Evolutionary conservation across 2,329 filamentous ascomycete species (phyloP), one percentile per base, ranked within the genome.

Genomic region (Arthrobotrys conoides): DNA sequence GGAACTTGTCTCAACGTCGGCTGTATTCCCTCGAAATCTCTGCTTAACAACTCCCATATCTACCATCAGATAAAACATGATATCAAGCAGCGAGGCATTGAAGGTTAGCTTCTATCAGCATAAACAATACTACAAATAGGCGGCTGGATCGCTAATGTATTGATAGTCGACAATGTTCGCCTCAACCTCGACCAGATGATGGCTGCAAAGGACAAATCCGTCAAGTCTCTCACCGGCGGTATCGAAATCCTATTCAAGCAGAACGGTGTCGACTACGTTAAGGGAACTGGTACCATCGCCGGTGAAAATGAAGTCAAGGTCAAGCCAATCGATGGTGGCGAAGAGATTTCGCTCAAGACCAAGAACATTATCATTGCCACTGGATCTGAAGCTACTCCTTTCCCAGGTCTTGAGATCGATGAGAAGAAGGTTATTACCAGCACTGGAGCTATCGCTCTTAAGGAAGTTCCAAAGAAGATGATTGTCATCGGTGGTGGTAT

Each of bases 331-430:
- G 95, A 98, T 20, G 96, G 96, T 83, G 94, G 95, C 84, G 94
- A 98, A 89, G 75, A 79, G 24, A 91, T 92, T 80, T 92, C 89
- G 81, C 87, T 98, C 79, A 89, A 90, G 82, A 96, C 90, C 84
- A 98, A 98, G 91, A 99, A 99, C 87, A 97, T 99, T 84, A 88
- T 99, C 83, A 97, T 99, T 85, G 95, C 96, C 80, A 99, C 96
- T 81, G 96, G 96, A 81, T 95, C 92, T 83, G 96, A 99, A 87
- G 90, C 94, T 61, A 97, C 96, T 61, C 96, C 95, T 30, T 99
- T 99, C 89, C 96, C 96, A 51, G 96, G 96, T 69, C 89, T 99
- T 81, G 92, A 93, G 83, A 93, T 99, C 83, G 96, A 99, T 83
- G 96, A 99, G 90, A 93, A 97, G 91, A 93, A 93, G 85, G 93